Conservation (phyloP, 441 rosid species). For the Breynia disticha region DNA sequence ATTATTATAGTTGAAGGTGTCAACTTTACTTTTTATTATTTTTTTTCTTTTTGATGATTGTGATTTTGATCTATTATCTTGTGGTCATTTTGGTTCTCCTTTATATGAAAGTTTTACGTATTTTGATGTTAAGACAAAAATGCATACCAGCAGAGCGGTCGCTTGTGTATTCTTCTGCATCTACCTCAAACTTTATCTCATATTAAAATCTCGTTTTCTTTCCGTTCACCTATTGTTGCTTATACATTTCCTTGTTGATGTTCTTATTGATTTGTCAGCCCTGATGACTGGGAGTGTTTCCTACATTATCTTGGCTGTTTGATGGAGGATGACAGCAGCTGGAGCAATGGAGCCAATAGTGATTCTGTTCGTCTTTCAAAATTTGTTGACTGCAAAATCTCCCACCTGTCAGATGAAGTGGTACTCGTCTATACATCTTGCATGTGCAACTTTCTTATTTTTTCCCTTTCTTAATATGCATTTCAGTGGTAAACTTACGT, state of each 20-base stretch:
- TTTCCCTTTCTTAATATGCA: background rate
- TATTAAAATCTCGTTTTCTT: background rate
- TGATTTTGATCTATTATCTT: too few relatives aligned
- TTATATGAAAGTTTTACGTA: too few relatives aligned
- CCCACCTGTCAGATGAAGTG: slow-evolving; percentile 69
- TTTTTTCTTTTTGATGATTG: too few relatives aligned
- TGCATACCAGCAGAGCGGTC: background rate
- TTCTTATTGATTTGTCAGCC: slow-evolving; percentile 53
- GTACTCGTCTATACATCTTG: slow-evolving; percentile 30
- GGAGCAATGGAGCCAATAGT: slow-evolving; percentile 31
- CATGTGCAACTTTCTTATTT: slow-evolving; percentile 2
- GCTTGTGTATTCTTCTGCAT: background rate
- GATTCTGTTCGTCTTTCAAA: slow-evolving; percentile 43
- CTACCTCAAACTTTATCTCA: background rate
- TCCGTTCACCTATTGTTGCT: background rate
- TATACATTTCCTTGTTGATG: slow-evolving; percentile 9
- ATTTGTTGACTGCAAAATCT: slow-evolving; percentile 44
- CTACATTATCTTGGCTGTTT: slow-evolving; percentile 87
- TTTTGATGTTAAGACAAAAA: too few relatives aligned
- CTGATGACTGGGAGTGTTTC: slow-evolving; percentile 99
- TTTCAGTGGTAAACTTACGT: background rate
- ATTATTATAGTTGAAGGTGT: background rate
- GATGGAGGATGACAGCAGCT: slow-evolving; percentile 80
- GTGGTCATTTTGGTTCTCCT: too few relatives aligned
- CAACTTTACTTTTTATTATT: background rate